Evolutionary conservation across 495 filamentous ascomycete species (phyloP), one percentile per base, ranked within the genome.

Genomic region (Aspergillus leporis): DNA sequence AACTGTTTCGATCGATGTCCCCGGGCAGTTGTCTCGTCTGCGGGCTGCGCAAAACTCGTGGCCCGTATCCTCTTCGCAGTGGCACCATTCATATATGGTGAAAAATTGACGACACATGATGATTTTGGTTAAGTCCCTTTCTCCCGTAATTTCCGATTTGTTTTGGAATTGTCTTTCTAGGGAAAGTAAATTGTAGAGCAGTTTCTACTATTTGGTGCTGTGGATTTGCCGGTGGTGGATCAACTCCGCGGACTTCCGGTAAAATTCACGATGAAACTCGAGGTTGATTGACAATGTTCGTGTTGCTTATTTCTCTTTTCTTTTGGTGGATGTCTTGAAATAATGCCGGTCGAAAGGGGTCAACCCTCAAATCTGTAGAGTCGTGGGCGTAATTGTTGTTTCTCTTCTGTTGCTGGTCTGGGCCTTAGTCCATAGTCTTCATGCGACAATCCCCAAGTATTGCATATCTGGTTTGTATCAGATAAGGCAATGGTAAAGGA

Each of bases 31-130:
- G 50, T 69, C 66, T 51, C 65, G 66, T 10, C 63, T 70, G 52
- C 68, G 61, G 32, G 61, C 59, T 23, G 70, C 53, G 60, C 74
- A 75, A 21, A 68, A 46, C 38, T 63, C 67, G 28, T 70, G 59
- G 55, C 74, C 74, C 18, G 70, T 70, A 25, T 75, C 71, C 63
- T 74, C 70, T 65, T 78, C 72, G 61, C 77, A 80, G 16, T 73
- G 72, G 62, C 77, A 80, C 74, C 74, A 80, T 43, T 67, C 69
- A 65, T 78, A 80, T 6, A 73, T 59, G 43, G 73, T 78, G 62
- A 70, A 68, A 52, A 71, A 74, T 70, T 78, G 74, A 52, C 70
- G 74, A 38, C 75, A 80, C 75, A 80, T 79, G 47, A 19, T 69
- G 60, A 47, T 21, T 2, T 51, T n/a, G 12, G n/a, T 53, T 36